These are phyloP conservation scores for Pythium rishiriense DNA, from an alignment of 352 stramenopile genomes.

Conservation along the genomic window DNA sequence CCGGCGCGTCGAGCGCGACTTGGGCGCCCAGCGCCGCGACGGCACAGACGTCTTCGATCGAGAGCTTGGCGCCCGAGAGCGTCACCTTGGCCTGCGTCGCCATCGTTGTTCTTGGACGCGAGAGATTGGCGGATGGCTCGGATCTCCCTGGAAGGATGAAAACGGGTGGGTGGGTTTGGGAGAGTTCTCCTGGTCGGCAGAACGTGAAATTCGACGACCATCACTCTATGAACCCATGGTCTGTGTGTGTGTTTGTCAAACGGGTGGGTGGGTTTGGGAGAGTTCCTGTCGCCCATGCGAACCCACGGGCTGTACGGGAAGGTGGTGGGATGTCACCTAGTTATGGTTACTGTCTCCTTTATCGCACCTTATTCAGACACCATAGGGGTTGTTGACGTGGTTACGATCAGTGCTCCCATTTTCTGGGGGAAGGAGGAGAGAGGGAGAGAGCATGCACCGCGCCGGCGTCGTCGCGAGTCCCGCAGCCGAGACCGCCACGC, in stretches of 20 bases:
- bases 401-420: too few species aligned
- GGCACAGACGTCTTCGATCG: constrained; percentile 57
- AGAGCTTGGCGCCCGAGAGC: constrained; percentile 53
- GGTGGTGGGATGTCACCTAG: background rate
- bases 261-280: constrained; percentile 1
- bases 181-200: constrained; percentile 13
- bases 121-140: constrained; percentile 8
- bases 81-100: constrained; percentile 50
- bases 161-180: constrained; percentile 2
- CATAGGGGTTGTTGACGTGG: background rate
- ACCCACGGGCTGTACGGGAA: too few species aligned
- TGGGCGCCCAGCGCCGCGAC: constrained; percentile 51
- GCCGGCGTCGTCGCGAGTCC: background rate
- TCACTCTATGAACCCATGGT: constrained; percentile 1
- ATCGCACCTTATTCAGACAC: background rate
- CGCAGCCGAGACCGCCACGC: background rate
- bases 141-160: background rate
- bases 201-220: too few species aligned
- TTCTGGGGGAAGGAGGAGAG: too few species aligned
- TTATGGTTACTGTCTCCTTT: background rate
- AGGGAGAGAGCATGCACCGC: background rate
- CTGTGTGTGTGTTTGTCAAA: too few species aligned
- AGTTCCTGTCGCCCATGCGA: constrained; percentile 8
- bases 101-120: constrained; percentile 7
- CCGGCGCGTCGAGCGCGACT: constrained; percentile 38